A percentile compares a stretch with the other conserved stretches of the same genome.
Conservation (phyloP, 1,139 yeast species). For the Hanseniaspora uvarum region DNA sequence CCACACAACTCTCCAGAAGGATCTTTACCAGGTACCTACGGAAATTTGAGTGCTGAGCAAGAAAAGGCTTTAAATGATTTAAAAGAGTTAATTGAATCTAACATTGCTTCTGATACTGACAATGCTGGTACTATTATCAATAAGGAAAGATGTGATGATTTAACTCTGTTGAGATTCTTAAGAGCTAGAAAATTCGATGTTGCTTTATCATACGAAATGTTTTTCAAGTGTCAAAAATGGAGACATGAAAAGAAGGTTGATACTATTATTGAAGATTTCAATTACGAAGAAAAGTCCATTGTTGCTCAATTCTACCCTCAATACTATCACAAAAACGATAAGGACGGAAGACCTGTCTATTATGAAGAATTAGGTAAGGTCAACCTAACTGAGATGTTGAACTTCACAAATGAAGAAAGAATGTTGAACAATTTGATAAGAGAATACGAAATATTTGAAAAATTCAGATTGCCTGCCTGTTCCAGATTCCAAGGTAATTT, state of each 20-base stretch:
- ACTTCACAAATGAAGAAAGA: constrained; percentile 87
- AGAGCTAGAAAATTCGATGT: constrained; percentile 93
- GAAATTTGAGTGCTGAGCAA: constrained; percentile 65
- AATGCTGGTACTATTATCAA: constrained; percentile 8
- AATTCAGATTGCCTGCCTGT: constrained; percentile 83
- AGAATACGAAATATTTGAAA: constrained; percentile 90
- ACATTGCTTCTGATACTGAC: constrained; percentile 42
- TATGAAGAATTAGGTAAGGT: constrained; percentile 89
- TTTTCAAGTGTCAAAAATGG: constrained; percentile 81
- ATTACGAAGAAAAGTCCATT: constrained; percentile 77
- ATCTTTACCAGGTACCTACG: constrained; percentile 70
- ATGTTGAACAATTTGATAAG: constrained; percentile 92
- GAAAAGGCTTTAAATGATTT: constrained; percentile 48
- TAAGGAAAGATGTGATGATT: constrained; percentile 65
- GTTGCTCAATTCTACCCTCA: constrained; percentile 91
- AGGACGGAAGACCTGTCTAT: constrained; percentile 92
- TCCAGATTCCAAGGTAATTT: constrained; percentile 69
- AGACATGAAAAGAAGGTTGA: constrained; percentile 77
- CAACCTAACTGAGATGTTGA: constrained; percentile 80
- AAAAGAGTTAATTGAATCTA: constrained; percentile 46
- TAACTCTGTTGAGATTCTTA: constrained; percentile 78
- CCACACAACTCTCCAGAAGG: constrained; percentile 61
- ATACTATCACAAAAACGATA: constrained; percentile 93
- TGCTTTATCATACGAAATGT: constrained; percentile 71
- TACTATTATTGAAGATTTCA: constrained; percentile 75